phyloP scores from a whole-genome alignment of 805 yeast species.

The Candida insectorum region DNA sequence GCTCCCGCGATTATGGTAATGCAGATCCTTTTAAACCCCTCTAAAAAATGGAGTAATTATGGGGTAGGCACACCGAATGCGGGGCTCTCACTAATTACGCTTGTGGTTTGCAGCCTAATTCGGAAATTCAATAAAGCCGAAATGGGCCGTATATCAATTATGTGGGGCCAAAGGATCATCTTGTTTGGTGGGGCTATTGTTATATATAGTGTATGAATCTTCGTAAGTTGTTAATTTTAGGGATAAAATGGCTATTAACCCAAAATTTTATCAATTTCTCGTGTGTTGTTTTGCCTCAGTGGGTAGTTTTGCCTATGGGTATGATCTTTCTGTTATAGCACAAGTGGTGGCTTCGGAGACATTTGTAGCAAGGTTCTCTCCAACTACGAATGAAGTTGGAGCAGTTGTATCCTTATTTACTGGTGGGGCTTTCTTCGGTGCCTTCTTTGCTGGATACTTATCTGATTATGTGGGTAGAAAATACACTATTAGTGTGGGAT shows the following conservation, averaged over 20 bases:
- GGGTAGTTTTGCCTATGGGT: slow-evolving; percentile 21
- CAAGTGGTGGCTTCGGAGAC: slow-evolving; percentile 24
- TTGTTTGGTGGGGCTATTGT: too few relatives aligned
- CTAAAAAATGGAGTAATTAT: too few relatives aligned
- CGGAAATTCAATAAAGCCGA: too few relatives aligned
- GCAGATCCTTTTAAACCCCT: too few relatives aligned
- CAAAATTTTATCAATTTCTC: slow-evolving; percentile 14
- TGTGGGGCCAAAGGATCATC: too few relatives aligned
- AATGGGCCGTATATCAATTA: too few relatives aligned
- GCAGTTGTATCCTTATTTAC: slow-evolving; percentile 15
- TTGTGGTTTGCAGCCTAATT: too few relatives aligned
- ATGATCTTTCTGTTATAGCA: slow-evolving; percentile 27
- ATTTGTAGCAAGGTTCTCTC: slow-evolving; percentile 11
- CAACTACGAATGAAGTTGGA: slow-evolving; percentile 12
- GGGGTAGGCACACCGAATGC: too few relatives aligned
- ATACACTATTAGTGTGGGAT: slow-evolving; percentile 19
- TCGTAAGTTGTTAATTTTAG: neutral
- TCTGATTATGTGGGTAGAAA: slow-evolving; percentile 32
- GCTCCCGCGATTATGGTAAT: too few relatives aligned
- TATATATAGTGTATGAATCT: neutral
- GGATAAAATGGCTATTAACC: slow-evolving; percentile 12
- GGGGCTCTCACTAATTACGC: too few relatives aligned
- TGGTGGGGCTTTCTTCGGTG: slow-evolving; percentile 15
- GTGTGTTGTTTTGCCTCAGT: slow-evolving; percentile 15
- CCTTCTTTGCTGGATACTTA: slow-evolving; percentile 12